Conservation (phyloP, 495 filamentous ascomycete genomes). For the Trichocladium antarcticum region DNA sequence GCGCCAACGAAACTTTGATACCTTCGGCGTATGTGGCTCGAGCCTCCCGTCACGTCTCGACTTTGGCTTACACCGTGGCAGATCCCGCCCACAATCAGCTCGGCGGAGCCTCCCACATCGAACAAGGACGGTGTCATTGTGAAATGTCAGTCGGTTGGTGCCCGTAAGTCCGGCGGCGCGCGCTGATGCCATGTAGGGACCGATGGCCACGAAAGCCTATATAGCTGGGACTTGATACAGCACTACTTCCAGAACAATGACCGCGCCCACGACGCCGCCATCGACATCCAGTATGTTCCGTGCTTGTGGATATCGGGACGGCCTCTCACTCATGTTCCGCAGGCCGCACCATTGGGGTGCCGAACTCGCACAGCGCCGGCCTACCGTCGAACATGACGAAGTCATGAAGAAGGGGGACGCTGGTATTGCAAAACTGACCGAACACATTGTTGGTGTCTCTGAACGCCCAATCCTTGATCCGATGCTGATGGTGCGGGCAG, state of each 20-base stretch:
- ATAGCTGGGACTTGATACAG: conserved; percentile 42
- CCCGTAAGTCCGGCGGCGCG: not conserved
- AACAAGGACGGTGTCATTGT: conserved; percentile 29
- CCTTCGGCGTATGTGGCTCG: conserved; percentile 38
- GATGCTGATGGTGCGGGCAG: conserved; percentile 12
- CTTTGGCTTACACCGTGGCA: conserved; percentile 1
- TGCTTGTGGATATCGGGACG: no score
- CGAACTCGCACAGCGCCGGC: not conserved
- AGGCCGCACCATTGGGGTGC: no score
- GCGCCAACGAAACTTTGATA: conserved; percentile 60
- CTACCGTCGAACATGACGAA: not conserved
- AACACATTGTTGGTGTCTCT: conserved; percentile 25
- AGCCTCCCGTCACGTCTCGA: not conserved
- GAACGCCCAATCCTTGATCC: not conserved
- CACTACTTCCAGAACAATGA: conserved; percentile 26
- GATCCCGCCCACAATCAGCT: conserved; percentile 44
- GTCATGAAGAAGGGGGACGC: no score
- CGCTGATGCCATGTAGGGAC: conserved; percentile 17
- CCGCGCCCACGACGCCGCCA: no score
- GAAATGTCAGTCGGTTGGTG: conserved; percentile 28
- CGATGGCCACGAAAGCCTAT: conserved; percentile 47
- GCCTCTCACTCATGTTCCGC: no score
- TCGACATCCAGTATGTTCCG: no score
- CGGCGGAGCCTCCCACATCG: conserved; percentile 20
- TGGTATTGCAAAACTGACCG: conserved; percentile 26